A percentile compares a stretch with the other conserved stretches of the same genome.
Conservation (phyloP, 2,329 filamentous ascomycete species). For the Amesomyces nigricolor region DNA sequence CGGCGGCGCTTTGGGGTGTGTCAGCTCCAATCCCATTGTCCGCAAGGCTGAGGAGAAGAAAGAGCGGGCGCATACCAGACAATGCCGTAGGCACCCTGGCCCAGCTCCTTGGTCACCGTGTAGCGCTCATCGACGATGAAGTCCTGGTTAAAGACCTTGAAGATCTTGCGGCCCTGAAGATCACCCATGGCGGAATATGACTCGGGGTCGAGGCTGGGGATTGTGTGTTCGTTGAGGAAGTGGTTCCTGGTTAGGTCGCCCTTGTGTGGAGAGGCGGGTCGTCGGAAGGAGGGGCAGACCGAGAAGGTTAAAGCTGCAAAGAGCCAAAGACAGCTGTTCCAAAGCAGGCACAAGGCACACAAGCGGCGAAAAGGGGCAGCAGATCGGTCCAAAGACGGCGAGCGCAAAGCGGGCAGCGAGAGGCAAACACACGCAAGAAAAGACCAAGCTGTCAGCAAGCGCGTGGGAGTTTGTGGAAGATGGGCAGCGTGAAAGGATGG, state of each 20-base stretch:
- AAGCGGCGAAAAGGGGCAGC: no score
- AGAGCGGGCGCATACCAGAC: conserved; percentile 65
- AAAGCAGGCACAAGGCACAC: no score
- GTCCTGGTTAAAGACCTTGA: conserved; percentile 99
- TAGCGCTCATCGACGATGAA: conserved; percentile 98
- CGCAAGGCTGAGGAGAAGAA: conserved; percentile 1
- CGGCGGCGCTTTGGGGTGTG: conserved; percentile 63
- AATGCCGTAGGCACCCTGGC: conserved; percentile 96
- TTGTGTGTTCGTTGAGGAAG: background rate
- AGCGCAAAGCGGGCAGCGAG: no score
- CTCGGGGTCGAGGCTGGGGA: background rate
- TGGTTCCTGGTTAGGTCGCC: no score
- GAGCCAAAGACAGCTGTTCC: no score
- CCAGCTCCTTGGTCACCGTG: conserved; percentile 96
- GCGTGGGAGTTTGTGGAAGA: background rate
- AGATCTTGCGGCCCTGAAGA: conserved; percentile 66
- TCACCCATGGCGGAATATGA: conserved; percentile 31
- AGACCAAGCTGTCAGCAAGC: no score
- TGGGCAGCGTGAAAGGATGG: background rate
- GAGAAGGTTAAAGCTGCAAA: no score
- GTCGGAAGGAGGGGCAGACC: no score
- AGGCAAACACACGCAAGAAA: no score
- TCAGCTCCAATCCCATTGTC: background rate
- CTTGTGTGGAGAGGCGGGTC: no score
- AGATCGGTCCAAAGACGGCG: no score